Base-by-base conservation (phyloP, 1,284 basidiomycete genomes). In the Tremellales sp. region DNA sequence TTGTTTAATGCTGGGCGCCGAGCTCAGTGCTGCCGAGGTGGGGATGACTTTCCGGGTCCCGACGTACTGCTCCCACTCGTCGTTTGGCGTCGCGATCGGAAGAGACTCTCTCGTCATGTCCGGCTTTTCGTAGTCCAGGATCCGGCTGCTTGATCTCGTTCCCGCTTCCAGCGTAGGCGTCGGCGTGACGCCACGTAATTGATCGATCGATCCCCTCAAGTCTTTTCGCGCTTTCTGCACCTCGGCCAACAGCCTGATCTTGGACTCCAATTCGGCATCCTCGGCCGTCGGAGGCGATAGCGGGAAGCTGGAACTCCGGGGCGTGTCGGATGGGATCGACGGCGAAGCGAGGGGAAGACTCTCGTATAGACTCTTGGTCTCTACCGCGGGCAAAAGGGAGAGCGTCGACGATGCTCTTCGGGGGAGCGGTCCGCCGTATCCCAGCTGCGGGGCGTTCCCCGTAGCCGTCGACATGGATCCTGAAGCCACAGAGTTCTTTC, bases 31-130 rank as follows among this genome's bases (percentile, higher is more conserved):
- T n/a, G 40, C 43, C 8, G 43, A 32, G 21, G 45, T 39, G 6
- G 50, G 50, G 18, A 55, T 47, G 19, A 73, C 54, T 40, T 61
- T 59, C 31, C 70, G 50, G 12, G 63, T 54, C 13, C 54, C 47
- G 7, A 68, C 39, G 36, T 73, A 72, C 19, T 50, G 34, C 12
- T 71, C 61, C 65, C 68, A 72, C 24, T 71, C 68, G 14, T 56
- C 54, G 25, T 5, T 4, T 6, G 18, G 31, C 7, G 36, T 31
- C 27, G 24, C 7, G 39, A 39, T 31, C 8, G 24, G 21, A 6
- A 9, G 37, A 38, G 4, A 43, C n/a, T n/a, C n/a, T n/a, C n/a
- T n/a, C 41, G 10, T 31, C 39, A 19, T 32, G 29, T 18, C 29
- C 22, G 34, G 50, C 19, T 32, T 19, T 6, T 28, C 21, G 37